Base-by-base conservation (phyloP, 192 early-diverging fungal genomes). In the Backusella liffmaniae region DNA sequence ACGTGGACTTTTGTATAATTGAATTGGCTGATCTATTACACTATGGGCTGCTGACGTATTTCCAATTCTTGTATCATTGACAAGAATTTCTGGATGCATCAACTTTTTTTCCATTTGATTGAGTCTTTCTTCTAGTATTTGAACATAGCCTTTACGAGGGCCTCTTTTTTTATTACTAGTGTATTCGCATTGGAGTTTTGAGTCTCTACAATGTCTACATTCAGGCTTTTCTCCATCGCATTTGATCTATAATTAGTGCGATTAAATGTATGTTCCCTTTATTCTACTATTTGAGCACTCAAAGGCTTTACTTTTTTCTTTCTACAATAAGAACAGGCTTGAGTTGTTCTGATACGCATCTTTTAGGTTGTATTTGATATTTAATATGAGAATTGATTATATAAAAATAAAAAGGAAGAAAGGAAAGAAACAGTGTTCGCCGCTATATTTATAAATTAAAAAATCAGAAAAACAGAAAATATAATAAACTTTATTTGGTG, bases 131-230 rank as follows among this genome's bases (percentile, higher is more conserved):
- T 79, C 78, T 13, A 79, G 34, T 15, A 73, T 65, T 66, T 79
- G 78, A 21, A 79, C 78, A 56, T 79, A 79, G 0, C 78, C 78
- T 71, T 79, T 79, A 13, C 78, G 68, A 5, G 78, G 78, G 0
- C 78, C 78, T 7, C 78, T 68, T 35, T 72, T 70, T 36, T 75
- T 75, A 37, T 70, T 69, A 23, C 41, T 41, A 6, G 74, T 67
- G 51, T 70, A 79, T n/a, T 49, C 59, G 10, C 78, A 79, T 16
- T 21, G 21, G 0, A 67, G 37, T 26, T 59, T 36, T 16, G 59
- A 30, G 12, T 76, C 39, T 36, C 36, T 29, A 32, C 78, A 79
- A 37, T 79, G 68, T 21, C 42, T 13, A 30, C 78, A 79, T 8
- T 32, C 62, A 16, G 78, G 78, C 36, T 76, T 79, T 15, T 49